Evolutionary conservation across 2,329 filamentous ascomycete genomes (phyloP).

Genomic region (Calycina herbarum): DNA sequence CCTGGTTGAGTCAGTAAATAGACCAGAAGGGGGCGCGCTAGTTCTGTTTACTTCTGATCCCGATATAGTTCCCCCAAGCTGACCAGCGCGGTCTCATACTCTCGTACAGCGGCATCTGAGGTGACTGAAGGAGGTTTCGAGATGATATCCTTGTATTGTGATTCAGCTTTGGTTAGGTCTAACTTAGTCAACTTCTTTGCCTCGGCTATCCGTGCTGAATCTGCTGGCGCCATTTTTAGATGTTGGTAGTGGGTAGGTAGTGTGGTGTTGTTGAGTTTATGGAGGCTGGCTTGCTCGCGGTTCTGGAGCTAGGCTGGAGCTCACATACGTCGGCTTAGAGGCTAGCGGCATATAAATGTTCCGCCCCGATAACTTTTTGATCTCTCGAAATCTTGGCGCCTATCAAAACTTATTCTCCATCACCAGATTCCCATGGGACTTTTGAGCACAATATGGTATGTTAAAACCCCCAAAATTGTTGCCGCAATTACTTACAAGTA

Average conservation of each 20-base stretch:
- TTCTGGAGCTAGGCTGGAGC: constrained; percentile 14
- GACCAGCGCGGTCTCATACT: constrained; percentile 88
- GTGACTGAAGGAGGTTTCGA: constrained; percentile 80
- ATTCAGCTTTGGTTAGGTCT: constrained; percentile 80
- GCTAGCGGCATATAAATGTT: constrained; percentile 14
- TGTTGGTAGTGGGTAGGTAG: constrained; percentile 21
- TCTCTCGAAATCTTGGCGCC: constrained; percentile 20
- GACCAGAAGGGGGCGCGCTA: constrained; percentile 6
- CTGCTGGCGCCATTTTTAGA: constrained; percentile 55
- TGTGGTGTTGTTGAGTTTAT: constrained; percentile 22
- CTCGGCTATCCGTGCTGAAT: constrained; percentile 74
- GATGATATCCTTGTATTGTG: constrained; percentile 86
- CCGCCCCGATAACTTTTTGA: constrained; percentile 22
- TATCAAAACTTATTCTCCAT: constrained; percentile 9
- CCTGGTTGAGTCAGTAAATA: constrained; percentile 47
- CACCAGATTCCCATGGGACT: constrained; percentile 2
- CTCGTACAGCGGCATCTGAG: constrained; percentile 79
- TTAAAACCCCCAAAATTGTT: background rate
- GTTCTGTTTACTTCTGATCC: constrained; percentile 69
- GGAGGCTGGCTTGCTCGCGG: constrained; percentile 19
- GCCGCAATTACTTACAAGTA: constrained; percentile 3
- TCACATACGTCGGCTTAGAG: background rate
- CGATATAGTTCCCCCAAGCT: constrained; percentile 90
- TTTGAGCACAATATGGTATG: constrained; percentile 35
- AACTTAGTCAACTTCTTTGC: constrained; percentile 81